Evolutionary conservation across 441 rosid genomes (phyloP).

Genomic region (Macaranga tanarius): DNA sequence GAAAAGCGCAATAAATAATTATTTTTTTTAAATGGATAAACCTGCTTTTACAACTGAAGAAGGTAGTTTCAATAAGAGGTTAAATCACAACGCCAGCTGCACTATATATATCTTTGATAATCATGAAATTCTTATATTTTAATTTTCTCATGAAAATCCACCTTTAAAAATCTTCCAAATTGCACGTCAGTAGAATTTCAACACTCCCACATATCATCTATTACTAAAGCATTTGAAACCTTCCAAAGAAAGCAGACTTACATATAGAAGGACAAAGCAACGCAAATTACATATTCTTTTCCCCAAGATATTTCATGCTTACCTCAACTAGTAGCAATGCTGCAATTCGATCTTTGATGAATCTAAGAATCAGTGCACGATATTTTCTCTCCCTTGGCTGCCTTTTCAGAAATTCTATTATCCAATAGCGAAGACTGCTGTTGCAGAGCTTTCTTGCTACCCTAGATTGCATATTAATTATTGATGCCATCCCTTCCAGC

Average conservation of each 20-base stretch:
- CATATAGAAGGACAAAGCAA: neutral
- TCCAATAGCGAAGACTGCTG: constrained; percentile 86
- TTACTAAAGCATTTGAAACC: neutral
- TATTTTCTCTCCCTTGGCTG: constrained; percentile 70
- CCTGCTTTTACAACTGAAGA: neutral
- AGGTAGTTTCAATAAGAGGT: neutral
- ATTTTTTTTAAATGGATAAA: neutral
- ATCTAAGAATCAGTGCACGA: constrained; percentile 71
- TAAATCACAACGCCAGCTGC: neutral
- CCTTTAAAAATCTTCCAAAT: neutral
- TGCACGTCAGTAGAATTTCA: neutral
- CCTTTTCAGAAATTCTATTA: constrained; percentile 72
- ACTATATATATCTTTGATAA: neutral
- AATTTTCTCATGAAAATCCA: neutral
- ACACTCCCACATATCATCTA: neutral
- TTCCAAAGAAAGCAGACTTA: neutral
- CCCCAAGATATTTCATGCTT: constrained; percentile 10
- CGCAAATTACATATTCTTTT: neutral
- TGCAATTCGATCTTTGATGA: constrained; percentile 82
- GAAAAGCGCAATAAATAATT: neutral
- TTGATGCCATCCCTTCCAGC: constrained; percentile 83
- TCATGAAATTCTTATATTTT: neutral
- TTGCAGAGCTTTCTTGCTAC: constrained; percentile 56
- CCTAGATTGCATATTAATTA: constrained; percentile 63
- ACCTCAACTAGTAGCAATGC: constrained; percentile 81